Evolutionary conservation across 2,329 filamentous ascomycete genomes (phyloP).

Genomic region (Colletotrichum eleusines): DNA sequence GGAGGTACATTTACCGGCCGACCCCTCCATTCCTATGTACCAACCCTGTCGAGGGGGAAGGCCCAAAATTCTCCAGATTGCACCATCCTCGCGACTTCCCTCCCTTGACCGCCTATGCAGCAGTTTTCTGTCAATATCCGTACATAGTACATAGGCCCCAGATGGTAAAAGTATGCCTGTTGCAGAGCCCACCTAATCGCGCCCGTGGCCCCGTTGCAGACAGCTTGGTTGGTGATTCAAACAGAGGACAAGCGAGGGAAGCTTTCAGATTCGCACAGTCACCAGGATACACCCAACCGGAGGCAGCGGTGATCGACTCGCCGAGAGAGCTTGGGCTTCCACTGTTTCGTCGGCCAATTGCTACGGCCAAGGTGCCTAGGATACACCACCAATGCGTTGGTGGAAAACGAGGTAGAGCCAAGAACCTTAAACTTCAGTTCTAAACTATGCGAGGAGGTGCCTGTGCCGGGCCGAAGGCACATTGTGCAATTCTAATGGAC

Average conservation of each 20-base stretch:
- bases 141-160: not conserved
- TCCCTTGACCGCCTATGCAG: slow-evolving; percentile 38
- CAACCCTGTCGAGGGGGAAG: slow-evolving; percentile 34
- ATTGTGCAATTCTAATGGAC: slow-evolving; percentile 18
- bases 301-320: slow-evolving; percentile 20
- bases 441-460: not conserved
- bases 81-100: slow-evolving; percentile 37
- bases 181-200: slow-evolving; percentile 29
- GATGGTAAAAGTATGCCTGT: not conserved
- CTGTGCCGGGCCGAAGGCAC: not conserved
- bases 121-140: slow-evolving; percentile 13
- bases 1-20: slow-evolving; percentile 23
- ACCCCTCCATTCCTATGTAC: slow-evolving; percentile 39
- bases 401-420: not conserved
- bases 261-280: slow-evolving; percentile 31
- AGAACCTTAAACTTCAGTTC: not conserved
- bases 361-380: no score
- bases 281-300: slow-evolving; percentile 21
- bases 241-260: not conserved
- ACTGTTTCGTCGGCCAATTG: slow-evolving; percentile 9
- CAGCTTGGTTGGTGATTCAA: slow-evolving; percentile 17
- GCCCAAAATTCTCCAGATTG: slow-evolving; percentile 42
- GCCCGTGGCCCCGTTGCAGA: slow-evolving; percentile 2
- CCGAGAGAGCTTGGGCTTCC: slow-evolving; percentile 25
- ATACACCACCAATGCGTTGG: not conserved